These are phyloP conservation scores for Tuber magnatum DNA, from an alignment of 495 filamentous ascomycete species.

Conservation along the genomic window DNA sequence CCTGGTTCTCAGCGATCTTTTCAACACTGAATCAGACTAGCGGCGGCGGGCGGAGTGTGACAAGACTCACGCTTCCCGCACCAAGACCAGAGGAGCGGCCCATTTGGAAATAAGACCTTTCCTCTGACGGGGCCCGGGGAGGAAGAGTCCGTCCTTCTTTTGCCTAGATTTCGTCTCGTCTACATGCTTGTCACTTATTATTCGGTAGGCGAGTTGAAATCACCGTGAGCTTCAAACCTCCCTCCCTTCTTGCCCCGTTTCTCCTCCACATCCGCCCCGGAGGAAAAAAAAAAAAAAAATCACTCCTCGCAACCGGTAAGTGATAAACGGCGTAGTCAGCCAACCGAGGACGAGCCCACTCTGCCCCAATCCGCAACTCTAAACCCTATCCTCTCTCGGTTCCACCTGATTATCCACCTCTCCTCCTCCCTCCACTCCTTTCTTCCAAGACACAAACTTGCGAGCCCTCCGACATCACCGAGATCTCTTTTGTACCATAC, in stretches of 20 bases:
- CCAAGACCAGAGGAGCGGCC: background rate
- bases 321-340: background rate
- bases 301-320: background rate
- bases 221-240: background rate
- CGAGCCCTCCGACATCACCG: background rate
- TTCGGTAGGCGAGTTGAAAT: background rate
- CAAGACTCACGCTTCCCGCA: conserved; percentile 1
- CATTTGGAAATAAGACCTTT: background rate
- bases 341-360: background rate
- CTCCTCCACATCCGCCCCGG: background rate
- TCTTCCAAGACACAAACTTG: background rate
- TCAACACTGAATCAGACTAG: background rate
- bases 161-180: background rate
- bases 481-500: background rate
- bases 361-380: background rate
- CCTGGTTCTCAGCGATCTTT: background rate
- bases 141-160: background rate
- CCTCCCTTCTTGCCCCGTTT: background rate
- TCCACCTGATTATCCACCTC: background rate
- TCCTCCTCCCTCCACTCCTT: background rate
- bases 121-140: background rate
- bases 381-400: background rate
- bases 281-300: background rate
- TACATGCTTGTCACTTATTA: background rate
- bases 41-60: background rate